Evolutionary conservation across 2,329 filamentous ascomycete species (phyloP).

Genomic region (Sodiomyces alkalinus): DNA sequence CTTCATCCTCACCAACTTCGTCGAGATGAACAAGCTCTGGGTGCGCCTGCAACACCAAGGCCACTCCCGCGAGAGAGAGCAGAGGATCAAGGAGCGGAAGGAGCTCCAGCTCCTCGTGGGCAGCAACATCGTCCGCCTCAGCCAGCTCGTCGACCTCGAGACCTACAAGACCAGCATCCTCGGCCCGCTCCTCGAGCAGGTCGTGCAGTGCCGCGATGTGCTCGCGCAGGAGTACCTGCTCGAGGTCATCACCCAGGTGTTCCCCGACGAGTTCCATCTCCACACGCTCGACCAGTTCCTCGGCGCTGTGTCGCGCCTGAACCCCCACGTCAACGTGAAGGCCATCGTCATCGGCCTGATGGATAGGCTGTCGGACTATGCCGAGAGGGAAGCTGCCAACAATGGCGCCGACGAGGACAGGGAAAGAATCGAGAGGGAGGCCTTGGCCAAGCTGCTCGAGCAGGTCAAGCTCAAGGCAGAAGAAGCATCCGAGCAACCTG

Average conservation of each 20-base stretch:
- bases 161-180: constrained; percentile 86
- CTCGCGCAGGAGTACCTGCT: constrained; percentile 93
- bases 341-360: constrained; percentile 95
- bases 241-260: constrained; percentile 97
- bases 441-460: constrained; percentile 62
- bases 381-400: constrained; percentile 69
- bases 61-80: constrained; percentile 85
- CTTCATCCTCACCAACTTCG: constrained; percentile 96
- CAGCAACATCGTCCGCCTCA: constrained; percentile 88
- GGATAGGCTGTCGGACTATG: constrained; percentile 89
- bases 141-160: constrained; percentile 88
- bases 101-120: constrained; percentile 92
- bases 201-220: constrained; percentile 94
- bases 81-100: constrained; percentile 84
- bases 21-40: constrained; percentile 99
- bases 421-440: constrained; percentile 70
- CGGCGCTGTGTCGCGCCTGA: constrained; percentile 79
- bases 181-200: constrained; percentile 81
- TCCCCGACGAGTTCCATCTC: constrained; percentile 95
- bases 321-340: constrained; percentile 95
- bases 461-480: constrained; percentile 49
- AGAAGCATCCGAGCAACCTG: constrained; percentile 10
- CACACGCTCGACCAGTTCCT: constrained; percentile 94
- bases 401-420: constrained; percentile 56
- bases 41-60: constrained; percentile 94